Percentiles rank a stretch among this genome's conserved stretches.
These are phyloP conservation scores for Xylariaceae sp. DNA, from an alignment of 2,329 filamentous ascomycete genomes.

Conservation along the genomic window DNA sequence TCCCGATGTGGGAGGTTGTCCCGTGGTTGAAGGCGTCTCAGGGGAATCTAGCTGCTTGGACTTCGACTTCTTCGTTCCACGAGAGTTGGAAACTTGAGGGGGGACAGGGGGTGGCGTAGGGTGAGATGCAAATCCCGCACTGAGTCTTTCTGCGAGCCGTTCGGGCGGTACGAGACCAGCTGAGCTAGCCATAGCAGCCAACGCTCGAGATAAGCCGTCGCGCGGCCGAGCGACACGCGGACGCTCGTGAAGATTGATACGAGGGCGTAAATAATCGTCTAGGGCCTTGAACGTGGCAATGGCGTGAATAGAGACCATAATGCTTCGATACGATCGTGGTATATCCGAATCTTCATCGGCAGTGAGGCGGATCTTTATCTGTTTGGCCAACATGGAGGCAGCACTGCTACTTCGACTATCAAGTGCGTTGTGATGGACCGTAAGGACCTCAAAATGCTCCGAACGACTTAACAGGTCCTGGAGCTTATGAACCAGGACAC, in stretches of 20 bases:
- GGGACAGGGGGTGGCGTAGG: slow-evolving; percentile 35
- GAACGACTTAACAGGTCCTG: slow-evolving; percentile 94
- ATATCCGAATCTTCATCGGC: slow-evolving; percentile 90
- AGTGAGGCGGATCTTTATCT: slow-evolving; percentile 80
- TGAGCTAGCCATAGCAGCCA: slow-evolving; percentile 74
- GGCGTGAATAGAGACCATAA: slow-evolving; percentile 97
- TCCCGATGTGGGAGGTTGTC: slow-evolving; percentile 44
- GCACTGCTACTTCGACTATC: slow-evolving; percentile 88
- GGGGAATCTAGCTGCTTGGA: slow-evolving; percentile 41
- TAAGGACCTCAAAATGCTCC: slow-evolving; percentile 96
- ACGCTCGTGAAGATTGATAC: slow-evolving; percentile 76
- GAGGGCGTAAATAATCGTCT: slow-evolving; percentile 89
- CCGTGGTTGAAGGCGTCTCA: slow-evolving; percentile 39
- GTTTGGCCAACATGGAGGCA: slow-evolving; percentile 93
- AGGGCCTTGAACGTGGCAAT: slow-evolving; percentile 97
- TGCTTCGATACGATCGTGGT: slow-evolving; percentile 78
- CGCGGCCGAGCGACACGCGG: slow-evolving; percentile 57
- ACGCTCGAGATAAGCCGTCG: slow-evolving; percentile 59
- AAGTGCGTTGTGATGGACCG: slow-evolving; percentile 86
- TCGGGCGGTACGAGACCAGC: slow-evolving; percentile 53
- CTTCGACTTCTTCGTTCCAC: slow-evolving; percentile 43
- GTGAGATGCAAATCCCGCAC: slow-evolving; percentile 35
- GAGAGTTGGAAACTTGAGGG: slow-evolving; percentile 41
- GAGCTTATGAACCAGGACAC: slow-evolving; percentile 84
- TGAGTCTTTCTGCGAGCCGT: slow-evolving; percentile 43